Base-by-base conservation (phyloP, 2,329 filamentous ascomycete genomes). In the Clonostachys rosea region DNA sequence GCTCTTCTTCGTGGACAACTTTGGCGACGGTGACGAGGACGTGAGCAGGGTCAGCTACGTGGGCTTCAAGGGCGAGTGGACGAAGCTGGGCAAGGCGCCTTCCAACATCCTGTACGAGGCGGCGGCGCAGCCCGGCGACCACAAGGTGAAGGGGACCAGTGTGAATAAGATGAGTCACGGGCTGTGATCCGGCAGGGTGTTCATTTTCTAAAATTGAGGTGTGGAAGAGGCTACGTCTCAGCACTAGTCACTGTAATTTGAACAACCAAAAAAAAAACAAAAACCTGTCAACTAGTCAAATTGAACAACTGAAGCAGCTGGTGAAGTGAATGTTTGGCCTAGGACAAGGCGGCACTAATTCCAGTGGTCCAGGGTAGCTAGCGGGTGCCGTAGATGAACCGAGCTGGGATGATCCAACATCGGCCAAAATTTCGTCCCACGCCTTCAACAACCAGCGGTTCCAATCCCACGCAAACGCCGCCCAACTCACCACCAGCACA, bases 21-120 rank as follows among this genome's bases (percentile, higher is more conserved):
- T 92, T 67, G 79, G 83, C 56, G 79, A 82, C 43, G 89, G 83
- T 0, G 87, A 90, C 13, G 89, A 91, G 61, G 89, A 95, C 47
- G 83, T 86, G 47, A 92, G 89, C 41, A 78, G 83, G 43, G 65
- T 97, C 3, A 84, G 76, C 51, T 99, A 96, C 68, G 53, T 97
- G 48, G 94, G 89, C 1, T 97, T 99, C 73, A 91, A 89, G 69
- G 94, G 94, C 20, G 89, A 96, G 68, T 97, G 90, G 77, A 94
- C 94, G 80, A 83, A 84, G 63, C 68, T 95, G 59, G 94, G 86
- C 18, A 60, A 61, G 51, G 70, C 64, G 62, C 91, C 94, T 1
- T 74, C 87, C 7, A 90, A 87, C 56, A 92, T 97, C 57, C 59
- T 96, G 50, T 99, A 97, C 66, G 94, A 99, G 76, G 87, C 91